Conservation (phyloP, 768 basidiomycete species). For the Tricholoma hemisulphureum region DNA sequence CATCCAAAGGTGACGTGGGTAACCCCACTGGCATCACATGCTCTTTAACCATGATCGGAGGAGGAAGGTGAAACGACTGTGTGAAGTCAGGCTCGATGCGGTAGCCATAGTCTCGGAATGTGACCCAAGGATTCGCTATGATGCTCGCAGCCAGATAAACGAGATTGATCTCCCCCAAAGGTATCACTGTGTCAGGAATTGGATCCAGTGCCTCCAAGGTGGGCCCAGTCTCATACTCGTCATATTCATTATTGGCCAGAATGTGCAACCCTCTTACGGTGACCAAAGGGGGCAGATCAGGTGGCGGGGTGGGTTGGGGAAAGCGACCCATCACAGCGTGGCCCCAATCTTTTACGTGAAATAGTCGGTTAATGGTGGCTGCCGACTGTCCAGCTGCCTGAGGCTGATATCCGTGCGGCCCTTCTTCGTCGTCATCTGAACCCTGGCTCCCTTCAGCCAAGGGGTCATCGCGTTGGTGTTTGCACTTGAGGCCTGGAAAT, state of each 20-base stretch:
- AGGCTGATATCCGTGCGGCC: too few species aligned
- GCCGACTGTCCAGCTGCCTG: background rate
- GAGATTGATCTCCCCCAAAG: background rate
- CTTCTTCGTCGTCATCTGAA: background rate
- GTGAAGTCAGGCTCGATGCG: constrained; percentile 6
- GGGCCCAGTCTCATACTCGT: constrained; percentile 15
- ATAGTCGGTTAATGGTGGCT: background rate
- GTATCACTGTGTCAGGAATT: constrained; percentile 1
- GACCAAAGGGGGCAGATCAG: constrained; percentile 4
- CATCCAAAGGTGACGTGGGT: too few species aligned
- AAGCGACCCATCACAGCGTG: background rate
- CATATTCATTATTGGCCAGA: background rate
- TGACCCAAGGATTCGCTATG: constrained; percentile 11
- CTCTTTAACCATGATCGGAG: constrained; percentile 5
- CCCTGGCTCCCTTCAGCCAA: background rate
- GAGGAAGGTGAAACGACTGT: constrained; percentile 4
- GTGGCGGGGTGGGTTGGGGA: constrained; percentile 1
- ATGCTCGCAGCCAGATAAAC: constrained; percentile 14
- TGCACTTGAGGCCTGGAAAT: background rate
- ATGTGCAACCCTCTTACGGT: background rate
- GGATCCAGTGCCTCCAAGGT: constrained; percentile 7
- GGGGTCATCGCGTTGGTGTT: background rate
- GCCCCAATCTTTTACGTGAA: constrained; percentile 4
- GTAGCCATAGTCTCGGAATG: constrained; percentile 15
- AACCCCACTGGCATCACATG: constrained; percentile 9